Base-by-base conservation (phyloP, 208 protist genomes). In the Leishmania martiniquensis region DNA sequence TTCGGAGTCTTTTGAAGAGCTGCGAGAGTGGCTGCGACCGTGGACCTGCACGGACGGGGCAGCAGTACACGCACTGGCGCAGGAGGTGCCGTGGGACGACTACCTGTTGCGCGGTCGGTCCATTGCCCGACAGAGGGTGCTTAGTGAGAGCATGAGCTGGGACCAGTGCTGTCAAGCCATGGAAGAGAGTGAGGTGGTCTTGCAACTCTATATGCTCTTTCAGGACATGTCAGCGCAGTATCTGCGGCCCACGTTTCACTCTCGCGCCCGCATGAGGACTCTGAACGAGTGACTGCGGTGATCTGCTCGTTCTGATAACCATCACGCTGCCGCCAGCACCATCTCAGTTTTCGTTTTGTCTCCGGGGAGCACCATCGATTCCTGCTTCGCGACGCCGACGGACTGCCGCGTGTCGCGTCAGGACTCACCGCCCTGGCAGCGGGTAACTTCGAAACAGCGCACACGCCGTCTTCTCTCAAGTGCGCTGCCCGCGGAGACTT, bases 71-170 rank as follows among this genome's bases (percentile, higher is more conserved):
- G 70, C 69, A 4, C 62, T 93, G 29, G 89, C 85, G 32, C 79
- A 77, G 54, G 92, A 96, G 77, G 85, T 96, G 34, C 88, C 92
- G 25, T 96, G 89, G 90, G 92, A 96, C 73, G 92, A 93, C 73
- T 94, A 94, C 71, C 75, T 96, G 4, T 72, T 94, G 32, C 89
- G 89, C 51, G 83, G 85, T 15, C 89, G 89, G 25, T 65, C 65
- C 9, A 45, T 85, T 25, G 79, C 75, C 6, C 47, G 52, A 0
- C 68, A 79, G 17, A 73, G 49, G 49, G 54, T 69, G 17, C 66
- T 89, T 32, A 77, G 74, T 55, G 72, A 87, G 34, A 76, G 75
- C 39, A 85, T 85, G 72, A 77, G 76, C 39, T 93, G 85, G 85
- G 42, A 39, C 29, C 81, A 88, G 62, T 83, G 80, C 72, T 78